Evolutionary conservation across 768 basidiomycete species (phyloP).

Genomic region (Kwoniella botswanensis): DNA sequence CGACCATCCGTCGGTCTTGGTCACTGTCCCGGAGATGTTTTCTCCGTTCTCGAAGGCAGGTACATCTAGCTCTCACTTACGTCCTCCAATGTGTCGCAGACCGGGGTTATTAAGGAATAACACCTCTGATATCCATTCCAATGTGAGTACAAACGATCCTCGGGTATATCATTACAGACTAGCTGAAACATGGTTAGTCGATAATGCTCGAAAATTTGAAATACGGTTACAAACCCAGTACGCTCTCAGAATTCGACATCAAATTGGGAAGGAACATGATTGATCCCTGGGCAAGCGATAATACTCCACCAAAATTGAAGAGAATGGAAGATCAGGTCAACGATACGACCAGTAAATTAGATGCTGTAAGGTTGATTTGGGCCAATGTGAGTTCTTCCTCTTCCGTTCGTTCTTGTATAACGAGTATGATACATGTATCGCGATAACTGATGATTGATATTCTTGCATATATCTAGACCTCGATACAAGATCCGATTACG

Average conservation of each 20-base stretch:
- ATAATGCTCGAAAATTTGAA: constrained; percentile 10
- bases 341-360: not conserved
- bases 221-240: not conserved
- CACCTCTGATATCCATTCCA: not conserved
- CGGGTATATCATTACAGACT: not conserved
- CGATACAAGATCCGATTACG: not conserved
- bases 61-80: too few species aligned
- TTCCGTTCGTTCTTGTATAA: not conserved
- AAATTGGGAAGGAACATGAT: constrained; percentile 14
- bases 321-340: constrained; percentile 6
- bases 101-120: not conserved
- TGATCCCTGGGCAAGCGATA: not conserved
- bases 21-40: not conserved
- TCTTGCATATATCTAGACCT: not conserved
- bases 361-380: constrained; percentile 12
- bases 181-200: not conserved
- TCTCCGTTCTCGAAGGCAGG: too few species aligned
- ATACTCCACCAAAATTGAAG: not conserved
- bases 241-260: constrained; percentile 6
- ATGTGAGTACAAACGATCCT: not conserved
- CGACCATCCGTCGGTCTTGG: not conserved
- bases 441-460: not conserved
- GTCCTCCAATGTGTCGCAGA: not conserved
- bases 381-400: constrained; percentile 12
- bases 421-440: not conserved